These are phyloP conservation scores for Globisporangium perplexum DNA, from an alignment of 352 stramenopile genomes.

Conservation along the genomic window DNA sequence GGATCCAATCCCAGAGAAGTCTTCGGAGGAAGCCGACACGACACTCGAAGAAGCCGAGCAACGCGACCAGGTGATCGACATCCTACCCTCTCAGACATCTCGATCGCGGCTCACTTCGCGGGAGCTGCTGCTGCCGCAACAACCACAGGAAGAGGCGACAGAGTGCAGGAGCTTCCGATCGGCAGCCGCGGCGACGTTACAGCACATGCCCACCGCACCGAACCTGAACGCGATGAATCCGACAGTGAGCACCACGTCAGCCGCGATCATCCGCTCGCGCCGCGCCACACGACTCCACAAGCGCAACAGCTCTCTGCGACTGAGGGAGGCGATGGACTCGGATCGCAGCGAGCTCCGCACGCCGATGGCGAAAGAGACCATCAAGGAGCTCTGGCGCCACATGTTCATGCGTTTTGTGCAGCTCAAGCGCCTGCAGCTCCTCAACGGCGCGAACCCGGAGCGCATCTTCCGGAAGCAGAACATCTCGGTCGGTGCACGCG, in stretches of 20 bases:
- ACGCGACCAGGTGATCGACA: constrained; percentile 7
- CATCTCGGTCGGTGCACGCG: constrained; percentile 55
- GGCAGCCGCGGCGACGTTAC: constrained; percentile 1
- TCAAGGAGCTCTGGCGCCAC: constrained; percentile 35
- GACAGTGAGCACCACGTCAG: background rate
- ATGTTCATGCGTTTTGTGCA: constrained; percentile 53
- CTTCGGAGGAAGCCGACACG: constrained; percentile 2
- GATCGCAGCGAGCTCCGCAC: constrained; percentile 6
- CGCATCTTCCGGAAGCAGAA: constrained; percentile 54
- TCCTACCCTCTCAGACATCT: background rate
- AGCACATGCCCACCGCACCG: constrained; percentile 20
- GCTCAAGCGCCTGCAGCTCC: constrained; percentile 41
- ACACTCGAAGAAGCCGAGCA: constrained; percentile 6
- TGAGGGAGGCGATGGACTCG: constrained; percentile 16
- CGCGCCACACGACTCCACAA: constrained; percentile 23
- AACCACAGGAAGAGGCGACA: background rate
- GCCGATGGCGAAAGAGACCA: constrained; percentile 30
- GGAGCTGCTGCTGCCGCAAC: background rate
- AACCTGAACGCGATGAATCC: constrained; percentile 4
- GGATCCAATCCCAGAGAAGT: constrained; percentile 2
- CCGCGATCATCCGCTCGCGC: constrained; percentile 25
- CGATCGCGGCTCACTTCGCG: background rate
- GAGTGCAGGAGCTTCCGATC: background rate
- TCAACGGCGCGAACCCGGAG: constrained; percentile 45
- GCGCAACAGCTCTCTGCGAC: constrained; percentile 14